Conservation (phyloP, 2,329 filamentous ascomycete genomes). For the Macrophomina phaseolina region DNA sequence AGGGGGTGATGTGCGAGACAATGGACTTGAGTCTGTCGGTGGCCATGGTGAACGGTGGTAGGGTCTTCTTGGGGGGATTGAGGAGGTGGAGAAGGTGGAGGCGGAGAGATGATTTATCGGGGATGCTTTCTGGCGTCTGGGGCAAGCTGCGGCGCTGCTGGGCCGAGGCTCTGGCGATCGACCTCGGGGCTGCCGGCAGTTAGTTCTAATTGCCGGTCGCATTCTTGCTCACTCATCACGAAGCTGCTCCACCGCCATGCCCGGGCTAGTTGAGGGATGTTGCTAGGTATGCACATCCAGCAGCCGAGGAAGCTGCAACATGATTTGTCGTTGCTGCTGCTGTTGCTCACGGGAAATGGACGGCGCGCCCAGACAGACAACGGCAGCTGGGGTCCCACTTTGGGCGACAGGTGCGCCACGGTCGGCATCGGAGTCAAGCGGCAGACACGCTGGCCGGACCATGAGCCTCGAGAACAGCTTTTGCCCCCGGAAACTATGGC, state of each 20-base stretch:
- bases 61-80: not conserved
- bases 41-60: constrained; percentile 62
- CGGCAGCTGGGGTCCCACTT: too few species aligned
- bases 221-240: not conserved
- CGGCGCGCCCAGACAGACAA: too few species aligned
- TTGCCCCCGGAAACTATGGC: too few species aligned
- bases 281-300: too few species aligned
- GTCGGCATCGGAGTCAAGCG: not conserved
- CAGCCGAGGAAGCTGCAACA: too few species aligned
- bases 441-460: not conserved
- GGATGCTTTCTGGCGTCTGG: constrained; percentile 3
- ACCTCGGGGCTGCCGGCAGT: constrained; percentile 27
- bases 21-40: constrained; percentile 86
- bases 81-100: constrained; percentile 18
- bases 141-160: constrained; percentile 9
- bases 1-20: constrained; percentile 81
- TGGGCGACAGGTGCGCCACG: not conserved
- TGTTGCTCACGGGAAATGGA: too few species aligned
- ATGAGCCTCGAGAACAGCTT: too few species aligned
- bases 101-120: constrained; percentile 25
- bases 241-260: not conserved
- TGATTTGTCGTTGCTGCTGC: too few species aligned
- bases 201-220: not conserved
- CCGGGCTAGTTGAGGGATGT: too few species aligned
- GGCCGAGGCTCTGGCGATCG: constrained; percentile 26